Conservation (phyloP, 148 eudicot genomes). For the Agrostemma githago region DNA sequence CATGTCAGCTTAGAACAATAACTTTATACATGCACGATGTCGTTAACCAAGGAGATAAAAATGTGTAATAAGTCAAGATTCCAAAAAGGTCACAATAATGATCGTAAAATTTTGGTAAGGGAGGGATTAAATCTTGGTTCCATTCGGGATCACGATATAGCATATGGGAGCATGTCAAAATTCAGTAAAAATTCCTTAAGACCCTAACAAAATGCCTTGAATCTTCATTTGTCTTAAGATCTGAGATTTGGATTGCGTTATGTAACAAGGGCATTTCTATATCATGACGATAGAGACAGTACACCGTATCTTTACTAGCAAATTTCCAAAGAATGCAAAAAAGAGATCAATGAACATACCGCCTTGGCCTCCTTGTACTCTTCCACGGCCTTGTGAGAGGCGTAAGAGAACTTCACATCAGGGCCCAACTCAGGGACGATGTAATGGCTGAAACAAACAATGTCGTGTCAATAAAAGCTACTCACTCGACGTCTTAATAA, state of each 20-base stretch:
- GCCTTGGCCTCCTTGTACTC: conserved; percentile 82
- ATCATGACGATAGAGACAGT: neutral
- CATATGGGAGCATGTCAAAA: neutral
- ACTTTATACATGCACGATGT: neutral
- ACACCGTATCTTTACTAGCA: neutral
- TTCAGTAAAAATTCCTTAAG: neutral
- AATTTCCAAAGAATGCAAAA: neutral
- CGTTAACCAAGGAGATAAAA: neutral
- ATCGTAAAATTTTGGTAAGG: neutral
- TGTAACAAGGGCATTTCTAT: too few relatives aligned
- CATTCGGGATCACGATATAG: neutral
- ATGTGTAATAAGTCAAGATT: neutral
- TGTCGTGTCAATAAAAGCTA: conserved; percentile 10
- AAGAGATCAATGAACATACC: conserved; percentile 34
- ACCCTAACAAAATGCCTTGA: neutral
- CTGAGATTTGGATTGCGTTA: neutral
- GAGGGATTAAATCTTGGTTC: neutral
- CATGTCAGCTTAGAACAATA: neutral
- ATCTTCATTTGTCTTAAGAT: neutral
- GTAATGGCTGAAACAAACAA: conserved; percentile 53
- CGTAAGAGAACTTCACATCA: conserved; percentile 59
- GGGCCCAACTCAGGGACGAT: conserved; percentile 93
- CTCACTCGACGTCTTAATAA: neutral
- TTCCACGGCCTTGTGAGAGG: conserved; percentile 75
- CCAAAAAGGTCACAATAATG: neutral